Evolutionary conservation across 2,329 filamentous ascomycete genomes (phyloP).

Genomic region (Thelonectria olida): DNA sequence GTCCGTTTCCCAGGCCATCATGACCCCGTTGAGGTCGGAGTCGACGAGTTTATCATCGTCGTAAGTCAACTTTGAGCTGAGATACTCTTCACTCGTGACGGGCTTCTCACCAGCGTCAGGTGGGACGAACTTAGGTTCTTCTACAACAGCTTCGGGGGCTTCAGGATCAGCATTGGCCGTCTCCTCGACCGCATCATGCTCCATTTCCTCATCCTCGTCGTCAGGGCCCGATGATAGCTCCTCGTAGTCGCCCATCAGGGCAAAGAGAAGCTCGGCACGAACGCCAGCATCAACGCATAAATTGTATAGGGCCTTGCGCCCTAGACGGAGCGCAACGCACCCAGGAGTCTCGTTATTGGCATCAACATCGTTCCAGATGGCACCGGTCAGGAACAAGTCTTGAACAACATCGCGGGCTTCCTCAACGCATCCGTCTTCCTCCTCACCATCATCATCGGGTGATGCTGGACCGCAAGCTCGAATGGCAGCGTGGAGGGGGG

Average conservation of each 20-base stretch:
- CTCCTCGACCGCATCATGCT: constrained; percentile 56
- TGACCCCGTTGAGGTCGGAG: constrained; percentile 81
- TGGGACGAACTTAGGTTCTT: constrained; percentile 44
- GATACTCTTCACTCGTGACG: constrained; percentile 73
- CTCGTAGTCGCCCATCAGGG: constrained; percentile 84
- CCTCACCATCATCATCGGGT: constrained; percentile 36
- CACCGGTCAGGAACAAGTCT: constrained; percentile 85
- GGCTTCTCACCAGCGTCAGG: constrained; percentile 51
- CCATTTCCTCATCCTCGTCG: constrained; percentile 57
- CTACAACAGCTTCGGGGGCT: constrained; percentile 42
- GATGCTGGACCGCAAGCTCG: constrained; percentile 69
- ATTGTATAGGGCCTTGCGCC: constrained; percentile 77
- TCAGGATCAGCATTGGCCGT: constrained; percentile 45
- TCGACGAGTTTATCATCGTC: constrained; percentile 75
- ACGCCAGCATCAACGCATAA: constrained; percentile 90
- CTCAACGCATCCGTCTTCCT: constrained; percentile 58
- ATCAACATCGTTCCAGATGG: constrained; percentile 98
- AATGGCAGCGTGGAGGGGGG: constrained; percentile 89
- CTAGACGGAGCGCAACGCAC: constrained; percentile 79
- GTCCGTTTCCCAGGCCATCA: constrained; percentile 92
- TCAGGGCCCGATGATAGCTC: constrained; percentile 68
- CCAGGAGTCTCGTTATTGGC: constrained; percentile 88
- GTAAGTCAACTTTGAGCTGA: constrained; percentile 73
- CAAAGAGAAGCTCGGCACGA: constrained; percentile 86
- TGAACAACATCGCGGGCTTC: constrained; percentile 74